phyloP scores from a whole-genome alignment of 164 flowering plant species.

The Litsea cubeba region DNA sequence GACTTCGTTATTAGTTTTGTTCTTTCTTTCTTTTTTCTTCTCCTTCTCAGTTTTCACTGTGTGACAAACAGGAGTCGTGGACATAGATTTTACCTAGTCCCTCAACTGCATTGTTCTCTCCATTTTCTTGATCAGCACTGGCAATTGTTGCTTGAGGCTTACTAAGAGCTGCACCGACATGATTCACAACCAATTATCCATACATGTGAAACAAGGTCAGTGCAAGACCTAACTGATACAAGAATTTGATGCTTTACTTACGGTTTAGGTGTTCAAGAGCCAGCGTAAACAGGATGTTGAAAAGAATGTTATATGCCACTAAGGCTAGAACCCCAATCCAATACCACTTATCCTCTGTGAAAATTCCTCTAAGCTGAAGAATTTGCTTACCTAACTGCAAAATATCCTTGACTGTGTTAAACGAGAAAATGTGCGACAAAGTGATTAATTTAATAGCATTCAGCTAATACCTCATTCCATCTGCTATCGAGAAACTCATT shows the following conservation, averaged over 20 bases:
- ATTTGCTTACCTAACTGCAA: constrained; percentile 21
- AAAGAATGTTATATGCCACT: constrained; percentile 59
- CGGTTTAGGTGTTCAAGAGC: constrained; percentile 66
- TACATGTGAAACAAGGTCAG: neutral
- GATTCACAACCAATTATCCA: neutral
- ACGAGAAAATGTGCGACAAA: neutral
- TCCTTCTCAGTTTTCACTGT: no score
- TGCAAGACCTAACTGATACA: neutral
- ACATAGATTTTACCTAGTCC: constrained; percentile 21
- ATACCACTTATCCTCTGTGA: constrained; percentile 49
- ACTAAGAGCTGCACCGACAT: constrained; percentile 47
- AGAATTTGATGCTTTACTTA: constrained; percentile 26
- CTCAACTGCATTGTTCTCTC: constrained; percentile 26
- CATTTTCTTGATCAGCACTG: constrained; percentile 40
- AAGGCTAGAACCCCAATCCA: constrained; percentile 85
- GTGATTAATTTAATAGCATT: neutral
- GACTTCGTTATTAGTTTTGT: no score
- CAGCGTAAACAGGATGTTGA: constrained; percentile 75
- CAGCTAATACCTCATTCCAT: constrained; percentile 21
- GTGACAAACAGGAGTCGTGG: constrained; percentile 16
- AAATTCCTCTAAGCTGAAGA: constrained; percentile 32
- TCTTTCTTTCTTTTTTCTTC: no score
- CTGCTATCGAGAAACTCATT: constrained; percentile 23
- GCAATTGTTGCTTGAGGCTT: constrained; percentile 63
- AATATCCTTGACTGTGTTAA: neutral